Evolutionary conservation across 2,329 filamentous ascomycete species (phyloP).

Genomic region (Aureobasidium melanogenum): DNA sequence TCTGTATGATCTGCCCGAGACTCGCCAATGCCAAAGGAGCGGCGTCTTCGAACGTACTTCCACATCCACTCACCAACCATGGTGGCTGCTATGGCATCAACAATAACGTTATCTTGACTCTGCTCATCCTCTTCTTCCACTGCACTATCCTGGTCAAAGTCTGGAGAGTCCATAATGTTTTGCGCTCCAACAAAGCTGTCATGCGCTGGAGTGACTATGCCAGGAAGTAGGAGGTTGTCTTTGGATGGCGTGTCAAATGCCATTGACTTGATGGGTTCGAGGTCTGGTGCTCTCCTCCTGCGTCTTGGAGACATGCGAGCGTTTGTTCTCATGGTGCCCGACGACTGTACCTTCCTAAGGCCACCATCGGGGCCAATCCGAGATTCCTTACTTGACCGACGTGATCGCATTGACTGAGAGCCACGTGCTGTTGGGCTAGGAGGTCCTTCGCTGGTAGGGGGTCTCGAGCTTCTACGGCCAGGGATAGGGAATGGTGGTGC

Average conservation of each 20-base stretch:
- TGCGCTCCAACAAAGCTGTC: neutral
- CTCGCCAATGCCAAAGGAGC: slow-evolving; percentile 77
- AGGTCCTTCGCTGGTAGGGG: slow-evolving; percentile 55
- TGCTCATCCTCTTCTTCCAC: slow-evolving; percentile 8
- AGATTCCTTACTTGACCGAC: neutral
- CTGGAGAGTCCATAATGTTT: neutral
- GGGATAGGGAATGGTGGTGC: slow-evolving; percentile 86
- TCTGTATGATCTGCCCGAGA: slow-evolving; percentile 33
- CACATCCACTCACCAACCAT: slow-evolving; percentile 99
- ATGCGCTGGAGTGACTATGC: neutral
- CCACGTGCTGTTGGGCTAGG: slow-evolving; percentile 62
- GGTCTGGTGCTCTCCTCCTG: slow-evolving; percentile 23
- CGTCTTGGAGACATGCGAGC: slow-evolving; percentile 46
- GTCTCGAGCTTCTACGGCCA: slow-evolving; percentile 75
- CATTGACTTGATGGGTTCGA: slow-evolving; percentile 29
- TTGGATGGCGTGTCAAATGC: slow-evolving; percentile 23
- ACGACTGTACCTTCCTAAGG: slow-evolving; percentile 77
- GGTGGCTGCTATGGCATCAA: slow-evolving; percentile 93
- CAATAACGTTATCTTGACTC: slow-evolving; percentile 52
- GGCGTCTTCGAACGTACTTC: slow-evolving; percentile 79
- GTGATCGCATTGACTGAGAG: neutral
- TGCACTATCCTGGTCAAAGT: slow-evolving; percentile 4
- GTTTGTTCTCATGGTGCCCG: slow-evolving; percentile 56
- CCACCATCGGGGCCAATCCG: slow-evolving; percentile 29
- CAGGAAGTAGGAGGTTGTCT: slow-evolving; percentile 8